Percentiles rank a stretch among this genome's conserved stretches.
These are phyloP conservation scores for Epichloe glyceriae DNA, from an alignment of 2,329 filamentous ascomycete species.

Conservation along the genomic window DNA sequence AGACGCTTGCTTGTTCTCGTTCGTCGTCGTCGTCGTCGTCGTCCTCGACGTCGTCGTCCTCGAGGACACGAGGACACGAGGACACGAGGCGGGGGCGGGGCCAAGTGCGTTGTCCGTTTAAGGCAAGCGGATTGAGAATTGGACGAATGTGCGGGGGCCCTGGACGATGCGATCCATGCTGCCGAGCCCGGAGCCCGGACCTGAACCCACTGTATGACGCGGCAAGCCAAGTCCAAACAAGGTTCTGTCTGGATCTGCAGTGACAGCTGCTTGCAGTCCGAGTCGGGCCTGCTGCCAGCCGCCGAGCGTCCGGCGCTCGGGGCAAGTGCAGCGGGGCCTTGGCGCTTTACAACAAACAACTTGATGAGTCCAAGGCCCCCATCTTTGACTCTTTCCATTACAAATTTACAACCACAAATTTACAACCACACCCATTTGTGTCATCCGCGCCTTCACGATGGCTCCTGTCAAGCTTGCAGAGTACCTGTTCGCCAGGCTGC, in stretches of 20 bases:
- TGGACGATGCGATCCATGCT: too few relatives aligned
- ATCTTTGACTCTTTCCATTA: not conserved
- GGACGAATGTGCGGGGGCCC: not conserved
- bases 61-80: too few relatives aligned
- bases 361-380: too few relatives aligned
- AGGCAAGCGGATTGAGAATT: slow-evolving; percentile 3
- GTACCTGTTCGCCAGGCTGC: slow-evolving; percentile 47
- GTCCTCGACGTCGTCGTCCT: too few relatives aligned
- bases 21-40: too few relatives aligned
- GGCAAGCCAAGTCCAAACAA: too few relatives aligned
- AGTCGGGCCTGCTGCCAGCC: slow-evolving; percentile 1
- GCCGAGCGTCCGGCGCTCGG: not conserved
- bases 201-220: too few relatives aligned
- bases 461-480: slow-evolving; percentile 8
- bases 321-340: not conserved
- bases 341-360: not conserved
- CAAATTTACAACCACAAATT: not conserved
- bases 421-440: not conserved
- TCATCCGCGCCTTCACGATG: not conserved
- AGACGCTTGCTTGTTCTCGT: too few relatives aligned
- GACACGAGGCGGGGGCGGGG: not conserved
- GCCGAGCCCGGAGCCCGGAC: too few relatives aligned
- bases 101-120: not conserved
- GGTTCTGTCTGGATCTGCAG: not conserved
- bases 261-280: not conserved